These are phyloP conservation scores for Medicago arabica DNA, from an alignment of 306 rosid species.

Conservation along the genomic window DNA sequence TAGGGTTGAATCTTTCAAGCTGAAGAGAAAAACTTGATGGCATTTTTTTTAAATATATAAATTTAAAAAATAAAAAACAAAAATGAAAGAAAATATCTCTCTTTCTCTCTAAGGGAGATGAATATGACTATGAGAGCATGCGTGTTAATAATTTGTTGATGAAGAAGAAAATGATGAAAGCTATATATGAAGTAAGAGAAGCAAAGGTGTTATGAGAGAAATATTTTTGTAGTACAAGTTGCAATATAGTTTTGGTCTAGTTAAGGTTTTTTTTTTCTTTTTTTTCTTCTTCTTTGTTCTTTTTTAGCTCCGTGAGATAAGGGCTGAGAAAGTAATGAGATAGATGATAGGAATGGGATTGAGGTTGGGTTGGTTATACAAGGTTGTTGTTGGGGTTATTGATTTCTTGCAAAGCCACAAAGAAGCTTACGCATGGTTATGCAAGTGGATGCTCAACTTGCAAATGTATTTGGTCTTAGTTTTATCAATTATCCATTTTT, in stretches of 20 bases:
- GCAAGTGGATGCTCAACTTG: conserved; percentile 66
- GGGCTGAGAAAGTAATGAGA: conserved; percentile 20
- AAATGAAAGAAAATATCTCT: too few species aligned
- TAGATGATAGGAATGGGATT: background rate
- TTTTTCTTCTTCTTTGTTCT: background rate
- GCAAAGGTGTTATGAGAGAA: background rate
- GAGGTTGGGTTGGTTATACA: background rate
- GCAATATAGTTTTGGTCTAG: conserved; percentile 41
- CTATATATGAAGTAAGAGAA: conserved; percentile 21
- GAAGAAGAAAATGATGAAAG: conserved; percentile 34
- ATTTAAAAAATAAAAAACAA: background rate
- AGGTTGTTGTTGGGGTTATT: conserved; percentile 31
- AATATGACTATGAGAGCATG: background rate
- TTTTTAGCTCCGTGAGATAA: background rate
- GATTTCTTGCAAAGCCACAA: conserved; percentile 28
- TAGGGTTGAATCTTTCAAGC: conserved; percentile 45
- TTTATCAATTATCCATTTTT: conserved; percentile 7
- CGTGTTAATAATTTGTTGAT: background rate
- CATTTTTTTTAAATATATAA: background rate
- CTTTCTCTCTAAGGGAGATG: background rate
- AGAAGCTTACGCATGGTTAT: conserved; percentile 47
- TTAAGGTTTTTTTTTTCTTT: conserved; percentile 1
- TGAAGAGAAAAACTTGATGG: conserved; percentile 39
- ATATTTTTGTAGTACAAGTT: conserved; percentile 55
- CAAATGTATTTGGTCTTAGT: conserved; percentile 39